phyloP scores from a whole-genome alignment of 2,329 filamentous ascomycete genomes.

The Verticillium klebahnii region DNA sequence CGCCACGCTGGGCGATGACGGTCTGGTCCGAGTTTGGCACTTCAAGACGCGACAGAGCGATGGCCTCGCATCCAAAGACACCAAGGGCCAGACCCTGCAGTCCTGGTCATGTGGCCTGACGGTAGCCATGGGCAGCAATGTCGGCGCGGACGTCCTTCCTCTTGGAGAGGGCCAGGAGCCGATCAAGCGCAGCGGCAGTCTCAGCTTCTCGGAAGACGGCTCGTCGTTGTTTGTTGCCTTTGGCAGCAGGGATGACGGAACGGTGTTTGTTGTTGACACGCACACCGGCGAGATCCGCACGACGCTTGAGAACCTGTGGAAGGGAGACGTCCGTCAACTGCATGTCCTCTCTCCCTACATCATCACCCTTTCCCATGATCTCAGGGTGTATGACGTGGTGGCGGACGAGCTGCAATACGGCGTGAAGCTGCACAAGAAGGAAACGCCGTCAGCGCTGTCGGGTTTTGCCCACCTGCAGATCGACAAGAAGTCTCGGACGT shows the following conservation, averaged over 20 bases:
- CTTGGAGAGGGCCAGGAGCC: slow-evolving; percentile 18
- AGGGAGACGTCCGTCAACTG: slow-evolving; percentile 60
- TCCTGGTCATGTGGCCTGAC: slow-evolving; percentile 65
- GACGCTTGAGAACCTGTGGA: slow-evolving; percentile 64
- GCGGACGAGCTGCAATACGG: slow-evolving; percentile 68
- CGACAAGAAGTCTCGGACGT: slow-evolving; percentile 59
- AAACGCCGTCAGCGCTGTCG: not conserved
- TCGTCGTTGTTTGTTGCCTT: slow-evolving; percentile 72
- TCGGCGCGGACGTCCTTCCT: slow-evolving; percentile 26
- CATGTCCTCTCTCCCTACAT: slow-evolving; percentile 70
- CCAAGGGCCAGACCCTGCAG: slow-evolving; percentile 53
- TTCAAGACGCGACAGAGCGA: slow-evolving; percentile 65
- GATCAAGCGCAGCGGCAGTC: slow-evolving; percentile 50
- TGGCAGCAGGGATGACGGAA: slow-evolving; percentile 48
- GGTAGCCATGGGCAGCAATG: slow-evolving; percentile 18
- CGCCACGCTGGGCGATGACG: slow-evolving; percentile 80
- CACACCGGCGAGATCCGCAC: slow-evolving; percentile 61
- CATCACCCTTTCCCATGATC: slow-evolving; percentile 66
- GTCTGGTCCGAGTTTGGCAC: slow-evolving; percentile 75
- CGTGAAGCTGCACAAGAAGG: slow-evolving; percentile 46
- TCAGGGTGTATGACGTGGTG: slow-evolving; percentile 82
- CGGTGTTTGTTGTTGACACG: slow-evolving; percentile 74
- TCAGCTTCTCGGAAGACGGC: slow-evolving; percentile 80
- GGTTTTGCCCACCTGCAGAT: slow-evolving; percentile 63
- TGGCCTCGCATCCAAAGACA: slow-evolving; percentile 59